Evolutionary conservation across 176 grass and related monocot genomes (phyloP), one percentile per base, ranked within the genome.

Genomic region (Oryza longistaminata): DNA sequence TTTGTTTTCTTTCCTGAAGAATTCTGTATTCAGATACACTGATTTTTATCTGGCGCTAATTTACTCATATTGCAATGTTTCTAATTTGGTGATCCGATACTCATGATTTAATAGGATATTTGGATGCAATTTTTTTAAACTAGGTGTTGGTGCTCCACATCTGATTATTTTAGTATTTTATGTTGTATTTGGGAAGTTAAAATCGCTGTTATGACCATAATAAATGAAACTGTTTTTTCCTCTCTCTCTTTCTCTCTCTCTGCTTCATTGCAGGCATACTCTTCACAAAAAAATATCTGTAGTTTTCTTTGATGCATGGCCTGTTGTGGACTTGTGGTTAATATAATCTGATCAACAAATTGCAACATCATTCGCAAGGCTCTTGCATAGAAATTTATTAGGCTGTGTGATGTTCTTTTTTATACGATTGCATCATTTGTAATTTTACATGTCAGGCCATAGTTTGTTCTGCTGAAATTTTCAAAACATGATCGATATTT

Each of bases 71-170:
- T 42, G 27, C 26, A 79, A 55, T 83, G 13, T 58, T 80, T 79
- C 26, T 80, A 80, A n/a, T 52, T 75, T 87, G 26, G 68, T 70
- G 29, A 19, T 64, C 45, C n/a, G 70, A 64, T 62, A 76, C 25
- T 74, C 53, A 6, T 68, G 24, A 62, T 64, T 55, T 43, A 31
- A 62, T 25, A 8, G 34, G 34, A 42, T 66, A 43, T 74, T 61
- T 50, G 14, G 64, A 88, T 66, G 58, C 17, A 76, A 24, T 71
- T 64, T 71, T 71, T 53, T n/a, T 78, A 75, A 22, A 29, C 26
- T 46, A 46, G 50, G 48, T 61, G 25, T 46, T 78, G 35, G 11
- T 78, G 9, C 50, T 17, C 27, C 16, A 40, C 44, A 12, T 43
- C 58, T 53, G 21, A 22, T 17, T 46, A 25, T 68, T 58, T 40